Conservation (phyloP, 805 yeast genomes). For the Saturnispora ahearnii region DNA sequence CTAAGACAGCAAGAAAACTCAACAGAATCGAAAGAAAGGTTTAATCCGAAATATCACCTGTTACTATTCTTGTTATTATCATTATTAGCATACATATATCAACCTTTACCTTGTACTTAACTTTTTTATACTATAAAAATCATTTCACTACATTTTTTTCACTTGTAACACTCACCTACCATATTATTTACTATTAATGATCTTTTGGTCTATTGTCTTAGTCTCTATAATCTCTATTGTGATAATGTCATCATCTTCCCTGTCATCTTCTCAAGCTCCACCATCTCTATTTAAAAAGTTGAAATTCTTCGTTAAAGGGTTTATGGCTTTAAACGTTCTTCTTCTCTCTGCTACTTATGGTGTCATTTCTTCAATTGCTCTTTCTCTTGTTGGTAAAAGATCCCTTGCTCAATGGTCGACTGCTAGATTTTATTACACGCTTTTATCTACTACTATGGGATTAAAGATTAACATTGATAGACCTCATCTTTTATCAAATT, state of each 20-base stretch:
- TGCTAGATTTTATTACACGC: slow-evolving; percentile 68
- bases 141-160: not conserved
- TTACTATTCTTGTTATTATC: not conserved
- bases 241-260: slow-evolving; percentile 10
- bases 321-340: slow-evolving; percentile 44
- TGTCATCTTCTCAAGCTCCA: not conserved
- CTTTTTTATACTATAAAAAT: not conserved
- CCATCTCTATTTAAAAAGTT: slow-evolving; percentile 23
- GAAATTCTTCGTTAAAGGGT: slow-evolving; percentile 49
- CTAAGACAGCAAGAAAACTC: slow-evolving; percentile 78
- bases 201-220: slow-evolving; percentile 1
- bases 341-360: slow-evolving; percentile 65
- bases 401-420: slow-evolving; percentile 83
- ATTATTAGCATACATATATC: too few relatives aligned
- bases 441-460: slow-evolving; percentile 56
- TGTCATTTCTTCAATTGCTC: slow-evolving; percentile 59
- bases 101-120: not conserved
- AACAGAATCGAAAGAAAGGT: slow-evolving; percentile 59
- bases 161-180: not conserved
- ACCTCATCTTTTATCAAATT: slow-evolving; percentile 45
- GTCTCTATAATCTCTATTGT: not conserved
- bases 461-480: slow-evolving; percentile 61
- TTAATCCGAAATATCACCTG: slow-evolving; percentile 2
- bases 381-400: slow-evolving; percentile 63
- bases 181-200: not conserved